Evolutionary conservation across 2,329 filamentous ascomycete species (phyloP).

Genomic region (Paramyrothecium roridum): DNA sequence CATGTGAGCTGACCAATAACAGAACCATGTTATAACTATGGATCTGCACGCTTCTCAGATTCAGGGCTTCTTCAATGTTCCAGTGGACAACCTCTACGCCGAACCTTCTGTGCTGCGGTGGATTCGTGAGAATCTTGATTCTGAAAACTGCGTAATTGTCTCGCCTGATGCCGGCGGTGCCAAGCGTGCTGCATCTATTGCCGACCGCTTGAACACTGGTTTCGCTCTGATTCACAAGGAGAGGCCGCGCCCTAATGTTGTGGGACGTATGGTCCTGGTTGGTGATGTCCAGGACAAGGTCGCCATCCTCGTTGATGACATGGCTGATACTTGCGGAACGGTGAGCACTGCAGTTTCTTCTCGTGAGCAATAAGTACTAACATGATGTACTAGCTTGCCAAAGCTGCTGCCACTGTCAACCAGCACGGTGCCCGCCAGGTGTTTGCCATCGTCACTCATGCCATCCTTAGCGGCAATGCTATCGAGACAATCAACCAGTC

Average conservation of each 20-base stretch:
- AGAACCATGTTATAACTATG: conserved; percentile 78
- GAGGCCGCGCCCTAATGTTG: conserved; percentile 79
- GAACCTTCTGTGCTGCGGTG: conserved; percentile 89
- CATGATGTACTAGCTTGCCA: conserved; percentile 46
- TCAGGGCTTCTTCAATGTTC: conserved; percentile 90
- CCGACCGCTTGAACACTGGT: conserved; percentile 82
- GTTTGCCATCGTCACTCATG: conserved; percentile 93
- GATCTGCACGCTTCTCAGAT: conserved; percentile 93
- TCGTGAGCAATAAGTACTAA: conserved; percentile 7
- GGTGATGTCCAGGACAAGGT: conserved; percentile 89
- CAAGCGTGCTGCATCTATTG: conserved; percentile 90
- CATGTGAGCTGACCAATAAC: background rate
- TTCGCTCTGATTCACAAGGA: conserved; percentile 98
- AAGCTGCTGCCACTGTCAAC: conserved; percentile 86
- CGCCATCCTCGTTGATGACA: conserved; percentile 95
- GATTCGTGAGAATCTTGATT: conserved; percentile 81
- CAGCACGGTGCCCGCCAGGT: conserved; percentile 83
- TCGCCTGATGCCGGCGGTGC: conserved; percentile 93
- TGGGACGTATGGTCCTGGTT: conserved; percentile 90
- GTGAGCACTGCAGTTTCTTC: conserved; percentile 17
- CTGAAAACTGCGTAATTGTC: conserved; percentile 87
- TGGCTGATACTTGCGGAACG: conserved; percentile 95
- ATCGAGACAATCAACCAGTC: conserved; percentile 83
- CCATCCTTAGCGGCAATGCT: conserved; percentile 83
- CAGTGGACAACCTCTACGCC: conserved; percentile 78